Evolutionary conservation across 257 asterid genomes (phyloP).

Genomic region (Petrea volubilis): DNA sequence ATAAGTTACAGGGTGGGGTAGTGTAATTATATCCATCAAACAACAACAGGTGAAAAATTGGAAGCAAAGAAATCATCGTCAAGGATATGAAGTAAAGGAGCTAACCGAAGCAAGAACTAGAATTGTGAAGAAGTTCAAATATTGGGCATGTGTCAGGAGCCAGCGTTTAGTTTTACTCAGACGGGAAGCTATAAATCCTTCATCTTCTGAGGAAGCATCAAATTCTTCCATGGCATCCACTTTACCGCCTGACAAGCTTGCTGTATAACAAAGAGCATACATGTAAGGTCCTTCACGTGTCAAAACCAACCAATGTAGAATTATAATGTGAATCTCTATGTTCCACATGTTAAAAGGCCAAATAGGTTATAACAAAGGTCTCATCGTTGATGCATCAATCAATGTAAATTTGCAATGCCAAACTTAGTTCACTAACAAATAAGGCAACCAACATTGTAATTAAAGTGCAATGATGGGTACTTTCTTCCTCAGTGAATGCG

Average conservation of each 20-base stretch:
- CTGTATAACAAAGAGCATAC: constrained; percentile 39
- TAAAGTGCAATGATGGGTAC: no score
- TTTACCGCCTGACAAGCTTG: constrained; percentile 59
- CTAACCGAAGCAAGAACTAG: constrained; percentile 82
- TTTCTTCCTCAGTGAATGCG: no score
- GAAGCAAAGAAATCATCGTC: not conserved
- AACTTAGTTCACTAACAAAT: no score
- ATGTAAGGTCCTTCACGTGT: not conserved
- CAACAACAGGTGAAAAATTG: not conserved
- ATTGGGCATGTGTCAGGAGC: constrained; percentile 65
- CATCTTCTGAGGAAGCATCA: constrained; percentile 50
- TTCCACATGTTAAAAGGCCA: no score
- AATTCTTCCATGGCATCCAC: constrained; percentile 64
- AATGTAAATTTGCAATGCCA: no score
- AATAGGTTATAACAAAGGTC: no score
- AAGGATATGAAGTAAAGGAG: constrained; percentile 15
- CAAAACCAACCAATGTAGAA: not conserved
- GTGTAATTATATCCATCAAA: no score
- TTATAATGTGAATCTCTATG: no score
- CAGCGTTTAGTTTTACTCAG: constrained; percentile 59
- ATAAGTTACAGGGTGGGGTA: no score
- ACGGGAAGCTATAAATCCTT: constrained; percentile 47
- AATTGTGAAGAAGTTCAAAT: constrained; percentile 72
- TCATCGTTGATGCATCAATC: no score
- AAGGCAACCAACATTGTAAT: no score